Conservation (phyloP, 306 rosid genomes). For the Corylus avellana region DNA sequence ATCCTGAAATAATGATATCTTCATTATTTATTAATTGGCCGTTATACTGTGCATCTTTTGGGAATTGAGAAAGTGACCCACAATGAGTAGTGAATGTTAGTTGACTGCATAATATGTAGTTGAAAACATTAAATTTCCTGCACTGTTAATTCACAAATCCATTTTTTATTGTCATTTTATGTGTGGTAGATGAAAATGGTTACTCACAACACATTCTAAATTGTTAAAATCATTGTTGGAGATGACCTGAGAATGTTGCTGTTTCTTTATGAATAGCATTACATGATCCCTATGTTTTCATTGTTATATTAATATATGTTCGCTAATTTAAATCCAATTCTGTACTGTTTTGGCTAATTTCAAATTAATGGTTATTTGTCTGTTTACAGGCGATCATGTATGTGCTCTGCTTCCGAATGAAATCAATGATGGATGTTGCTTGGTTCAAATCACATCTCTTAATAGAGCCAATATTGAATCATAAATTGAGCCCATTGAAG, state of each 20-base stretch:
- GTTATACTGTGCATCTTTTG: neutral
- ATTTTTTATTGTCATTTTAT: too few species aligned
- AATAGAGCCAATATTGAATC: constrained; percentile 61
- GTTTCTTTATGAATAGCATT: neutral
- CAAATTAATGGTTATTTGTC: constrained; percentile 8
- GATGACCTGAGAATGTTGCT: neutral
- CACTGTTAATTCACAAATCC: neutral
- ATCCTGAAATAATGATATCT: neutral
- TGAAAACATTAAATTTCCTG: neutral
- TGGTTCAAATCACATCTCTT: constrained; percentile 50
- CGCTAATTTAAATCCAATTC: neutral
- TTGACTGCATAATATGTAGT: neutral
- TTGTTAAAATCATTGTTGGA: neutral
- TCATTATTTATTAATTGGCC: neutral
- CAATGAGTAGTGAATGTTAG: neutral
- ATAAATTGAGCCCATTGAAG: constrained; percentile 71
- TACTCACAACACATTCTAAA: neutral
- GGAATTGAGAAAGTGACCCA: neutral
- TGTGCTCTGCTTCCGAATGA: constrained; percentile 77
- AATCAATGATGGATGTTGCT: constrained; percentile 63
- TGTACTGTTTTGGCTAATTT: neutral
- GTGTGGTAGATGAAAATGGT: neutral
- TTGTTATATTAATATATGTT: neutral
- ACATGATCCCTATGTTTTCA: neutral
- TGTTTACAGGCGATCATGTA: constrained; percentile 75